A percentile compares a stretch with the other conserved stretches of the same genome.
These are phyloP conservation scores for Penicillium silybi DNA, from an alignment of 495 filamentous ascomycete genomes.

Conservation along the genomic window DNA sequence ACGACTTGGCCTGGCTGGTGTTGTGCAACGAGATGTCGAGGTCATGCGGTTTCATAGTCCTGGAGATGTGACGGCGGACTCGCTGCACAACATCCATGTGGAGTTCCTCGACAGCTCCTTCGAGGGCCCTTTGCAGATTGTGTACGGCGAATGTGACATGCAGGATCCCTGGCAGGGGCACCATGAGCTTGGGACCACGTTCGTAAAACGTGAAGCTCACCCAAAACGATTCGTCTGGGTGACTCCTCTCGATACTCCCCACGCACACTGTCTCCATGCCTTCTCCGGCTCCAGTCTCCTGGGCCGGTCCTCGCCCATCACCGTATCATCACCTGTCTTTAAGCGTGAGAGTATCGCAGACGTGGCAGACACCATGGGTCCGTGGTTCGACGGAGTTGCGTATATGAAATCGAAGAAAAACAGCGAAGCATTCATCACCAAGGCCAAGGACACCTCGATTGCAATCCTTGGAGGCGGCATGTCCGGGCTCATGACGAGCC, in stretches of 20 bases:
- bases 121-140: constrained; percentile 25
- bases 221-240: constrained; percentile 33
- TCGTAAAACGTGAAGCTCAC: constrained; percentile 24
- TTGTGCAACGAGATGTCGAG: constrained; percentile 11
- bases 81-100: constrained; percentile 31
- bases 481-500: constrained; percentile 58
- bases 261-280: constrained; percentile 30
- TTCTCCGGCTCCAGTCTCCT: constrained; percentile 21
- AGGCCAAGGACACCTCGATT: constrained; percentile 42
- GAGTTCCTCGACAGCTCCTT: constrained; percentile 23
- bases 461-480: constrained; percentile 69
- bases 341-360: constrained; percentile 31
- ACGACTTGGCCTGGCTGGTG: constrained; percentile 7
- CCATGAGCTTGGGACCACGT: constrained; percentile 26
- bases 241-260: constrained; percentile 27
- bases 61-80: constrained; percentile 22
- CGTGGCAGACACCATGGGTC: constrained; percentile 52
- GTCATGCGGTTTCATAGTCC: constrained; percentile 12
- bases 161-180: constrained; percentile 13
- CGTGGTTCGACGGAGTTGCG: constrained; percentile 67
- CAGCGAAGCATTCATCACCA: constrained; percentile 45
- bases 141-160: constrained; percentile 30
- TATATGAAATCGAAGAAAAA: constrained; percentile 54
- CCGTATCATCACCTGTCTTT: constrained; percentile 10
- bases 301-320: constrained; percentile 25